Conservation (phyloP, 2,329 filamentous ascomycete species). For the Metarhizium robertsii region DNA sequence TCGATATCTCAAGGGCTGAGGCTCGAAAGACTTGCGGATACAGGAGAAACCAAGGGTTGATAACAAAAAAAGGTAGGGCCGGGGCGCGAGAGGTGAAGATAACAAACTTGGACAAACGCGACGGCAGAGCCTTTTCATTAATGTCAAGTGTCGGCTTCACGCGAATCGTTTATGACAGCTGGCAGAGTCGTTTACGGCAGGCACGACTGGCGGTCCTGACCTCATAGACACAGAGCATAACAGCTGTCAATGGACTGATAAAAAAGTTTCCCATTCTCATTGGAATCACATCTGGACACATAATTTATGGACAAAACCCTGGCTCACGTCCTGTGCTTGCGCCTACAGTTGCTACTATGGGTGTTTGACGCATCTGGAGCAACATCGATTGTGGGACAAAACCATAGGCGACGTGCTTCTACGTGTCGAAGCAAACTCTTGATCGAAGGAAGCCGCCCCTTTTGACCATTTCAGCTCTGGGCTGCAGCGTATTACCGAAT, state of each 20-base stretch:
- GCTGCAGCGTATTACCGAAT: neutral
- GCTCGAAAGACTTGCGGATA: neutral
- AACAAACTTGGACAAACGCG: neutral
- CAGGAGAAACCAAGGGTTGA: constrained; percentile 3
- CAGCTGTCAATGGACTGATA: neutral
- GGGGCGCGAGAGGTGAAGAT: neutral
- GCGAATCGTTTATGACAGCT: neutral
- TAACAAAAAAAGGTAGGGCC: neutral
- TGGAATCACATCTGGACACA: neutral
- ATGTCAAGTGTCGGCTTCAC: constrained; percentile 2
- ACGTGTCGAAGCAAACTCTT: neutral
- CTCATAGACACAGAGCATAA: neutral
- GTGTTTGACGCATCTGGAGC: neutral
- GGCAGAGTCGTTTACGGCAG: constrained; percentile 1
- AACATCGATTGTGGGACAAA: neutral
- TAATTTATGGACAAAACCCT: neutral
- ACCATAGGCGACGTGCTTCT: neutral
- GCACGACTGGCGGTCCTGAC: constrained; percentile 1
- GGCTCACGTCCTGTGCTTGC: neutral
- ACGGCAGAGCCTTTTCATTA: neutral
- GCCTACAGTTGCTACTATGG: neutral
- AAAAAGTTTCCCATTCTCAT: neutral
- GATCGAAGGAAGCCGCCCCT: neutral
- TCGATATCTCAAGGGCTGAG: neutral
- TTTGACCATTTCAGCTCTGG: neutral